Evolutionary conservation across 371 early-diverging fungal species (phyloP).

Genomic region (Batkoa obscura): DNA sequence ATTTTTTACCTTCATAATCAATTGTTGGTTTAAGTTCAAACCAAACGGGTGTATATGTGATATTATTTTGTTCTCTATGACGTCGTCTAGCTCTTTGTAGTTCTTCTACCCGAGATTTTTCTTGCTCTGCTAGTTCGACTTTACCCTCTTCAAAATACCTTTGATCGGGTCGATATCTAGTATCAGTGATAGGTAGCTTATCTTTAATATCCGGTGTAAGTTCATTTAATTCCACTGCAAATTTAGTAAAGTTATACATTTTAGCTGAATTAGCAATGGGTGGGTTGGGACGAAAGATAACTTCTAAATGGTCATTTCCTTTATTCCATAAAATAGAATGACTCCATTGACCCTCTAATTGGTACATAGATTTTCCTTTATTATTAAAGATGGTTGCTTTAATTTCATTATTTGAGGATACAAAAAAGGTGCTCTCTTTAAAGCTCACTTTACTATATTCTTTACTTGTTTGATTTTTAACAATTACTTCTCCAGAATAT

Average conservation of each 20-base stretch:
- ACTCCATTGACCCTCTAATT: constrained; percentile 32
- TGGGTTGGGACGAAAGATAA: constrained; percentile 60
- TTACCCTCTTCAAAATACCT: constrained; percentile 55
- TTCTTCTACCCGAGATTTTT: constrained; percentile 71
- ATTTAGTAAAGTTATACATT: constrained; percentile 77
- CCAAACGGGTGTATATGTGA: constrained; percentile 54
- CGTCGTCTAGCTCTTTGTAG: constrained; percentile 61
- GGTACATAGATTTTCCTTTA: constrained; percentile 15
- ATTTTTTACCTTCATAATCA: constrained; percentile 20
- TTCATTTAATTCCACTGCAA: constrained; percentile 47
- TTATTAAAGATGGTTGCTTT: constrained; percentile 25
- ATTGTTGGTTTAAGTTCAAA: constrained; percentile 26
- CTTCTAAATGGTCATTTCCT: constrained; percentile 31
- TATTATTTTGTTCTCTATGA: constrained; percentile 37
- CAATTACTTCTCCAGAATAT: constrained; percentile 49
- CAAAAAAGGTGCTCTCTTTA: constrained; percentile 36
- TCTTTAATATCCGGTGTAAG: constrained; percentile 22
- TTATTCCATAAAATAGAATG: constrained; percentile 23
- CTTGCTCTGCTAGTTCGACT: constrained; percentile 57
- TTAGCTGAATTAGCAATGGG: constrained; percentile 42
- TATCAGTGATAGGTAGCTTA: constrained; percentile 65
- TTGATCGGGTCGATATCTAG: constrained; percentile 79
- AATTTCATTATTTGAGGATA: constrained; percentile 38
- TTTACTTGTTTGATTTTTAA: constrained; percentile 46
- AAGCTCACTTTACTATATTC: constrained; percentile 35